These are phyloP conservation scores for Alternaria longipes DNA, from an alignment of 2,329 filamentous ascomycete genomes.

Conservation along the genomic window DNA sequence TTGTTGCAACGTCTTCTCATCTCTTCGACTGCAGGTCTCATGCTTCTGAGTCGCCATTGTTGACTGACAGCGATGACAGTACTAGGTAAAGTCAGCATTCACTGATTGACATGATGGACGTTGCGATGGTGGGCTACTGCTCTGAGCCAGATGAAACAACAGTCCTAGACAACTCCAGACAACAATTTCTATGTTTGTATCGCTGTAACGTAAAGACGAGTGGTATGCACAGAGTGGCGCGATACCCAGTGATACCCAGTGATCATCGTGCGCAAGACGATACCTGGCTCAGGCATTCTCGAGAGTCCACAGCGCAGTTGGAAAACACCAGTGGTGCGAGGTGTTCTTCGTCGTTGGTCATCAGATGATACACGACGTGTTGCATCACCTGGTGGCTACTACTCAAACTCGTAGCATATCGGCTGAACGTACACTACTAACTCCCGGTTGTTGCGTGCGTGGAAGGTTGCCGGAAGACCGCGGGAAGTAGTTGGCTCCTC, in stretches of 20 bases:
- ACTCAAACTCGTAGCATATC: not conserved
- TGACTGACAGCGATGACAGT: not conserved
- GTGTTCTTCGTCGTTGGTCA: not conserved
- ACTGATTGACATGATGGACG: not conserved
- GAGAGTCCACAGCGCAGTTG: not conserved
- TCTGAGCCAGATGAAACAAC: not conserved
- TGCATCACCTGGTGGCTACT: not conserved
- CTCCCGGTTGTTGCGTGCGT: not conserved
- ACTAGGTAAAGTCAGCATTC: not conserved
- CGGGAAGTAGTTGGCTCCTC: not conserved
- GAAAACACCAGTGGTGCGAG: not conserved
- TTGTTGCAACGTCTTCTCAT: conserved; percentile 25
- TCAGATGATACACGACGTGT: not conserved
- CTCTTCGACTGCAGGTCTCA: not conserved
- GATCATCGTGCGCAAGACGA: not conserved
- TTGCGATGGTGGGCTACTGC: not conserved
- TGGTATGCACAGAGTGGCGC: not conserved
- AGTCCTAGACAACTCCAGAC: not conserved
- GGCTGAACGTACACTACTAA: not conserved
- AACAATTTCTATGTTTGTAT: not conserved
- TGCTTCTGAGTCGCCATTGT: not conserved
- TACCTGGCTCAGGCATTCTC: not conserved
- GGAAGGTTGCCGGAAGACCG: not conserved
- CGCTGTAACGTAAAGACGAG: not conserved
- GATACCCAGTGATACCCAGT: not conserved